phyloP scores from a whole-genome alignment of 2,329 filamentous ascomycete species.

The Hymenoscyphus linearis region DNA sequence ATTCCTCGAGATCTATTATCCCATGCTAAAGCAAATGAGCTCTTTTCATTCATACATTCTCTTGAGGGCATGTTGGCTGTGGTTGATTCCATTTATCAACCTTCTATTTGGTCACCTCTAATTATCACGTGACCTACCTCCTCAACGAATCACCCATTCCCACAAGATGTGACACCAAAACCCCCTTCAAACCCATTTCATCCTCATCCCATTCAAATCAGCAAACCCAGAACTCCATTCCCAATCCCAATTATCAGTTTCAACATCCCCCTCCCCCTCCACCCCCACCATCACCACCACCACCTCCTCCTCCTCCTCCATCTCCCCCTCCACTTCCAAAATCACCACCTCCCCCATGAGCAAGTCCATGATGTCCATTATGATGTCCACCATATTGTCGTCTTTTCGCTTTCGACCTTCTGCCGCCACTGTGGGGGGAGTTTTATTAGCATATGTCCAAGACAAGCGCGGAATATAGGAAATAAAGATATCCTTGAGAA shows the following conservation, averaged over 20 bases:
- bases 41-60: too few species aligned
- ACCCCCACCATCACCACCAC: not conserved
- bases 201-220: not conserved
- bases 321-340: not conserved
- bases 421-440: too few species aligned
- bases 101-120: too few species aligned
- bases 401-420: not conserved
- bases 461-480: too few species aligned
- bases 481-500: too few species aligned
- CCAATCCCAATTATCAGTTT: not conserved
- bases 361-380: not conserved
- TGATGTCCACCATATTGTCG: not conserved
- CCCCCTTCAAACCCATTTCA: not conserved
- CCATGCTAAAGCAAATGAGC: too few species aligned
- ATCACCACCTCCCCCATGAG: not conserved
- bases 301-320: not conserved
- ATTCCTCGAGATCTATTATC: too few species aligned
- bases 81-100: too few species aligned
- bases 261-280: not conserved
- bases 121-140: too few species aligned
- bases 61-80: too few species aligned
- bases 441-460: not conserved
- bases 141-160: not conserved
- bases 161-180: not conserved
- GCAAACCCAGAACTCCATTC: not conserved